Evolutionary conservation across 164 flowering plant genomes (phyloP).

Genomic region (Umbilicus rupestris): DNA sequence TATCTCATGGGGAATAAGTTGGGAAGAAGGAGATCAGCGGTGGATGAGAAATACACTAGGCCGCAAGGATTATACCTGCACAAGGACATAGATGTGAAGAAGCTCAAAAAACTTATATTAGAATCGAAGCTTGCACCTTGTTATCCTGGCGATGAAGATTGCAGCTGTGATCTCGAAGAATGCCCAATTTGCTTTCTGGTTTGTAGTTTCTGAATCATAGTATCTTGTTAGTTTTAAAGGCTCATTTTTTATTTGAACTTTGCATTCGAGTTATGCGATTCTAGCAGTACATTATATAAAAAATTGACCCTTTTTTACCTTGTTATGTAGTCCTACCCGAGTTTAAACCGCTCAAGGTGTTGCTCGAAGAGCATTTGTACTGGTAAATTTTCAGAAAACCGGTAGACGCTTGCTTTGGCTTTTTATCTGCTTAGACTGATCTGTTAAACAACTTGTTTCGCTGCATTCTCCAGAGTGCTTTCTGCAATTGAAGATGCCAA

Average conservation of each 20-base stretch:
- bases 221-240: neutral
- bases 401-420: neutral
- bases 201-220: constrained; percentile 15
- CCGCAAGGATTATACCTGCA: constrained; percentile 86
- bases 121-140: constrained; percentile 96
- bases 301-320: constrained; percentile 10
- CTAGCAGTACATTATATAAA: neutral
- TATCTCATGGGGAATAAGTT: constrained; percentile 80
- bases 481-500: constrained; percentile 93
- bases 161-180: constrained; percentile 61
- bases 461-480: constrained; percentile 59
- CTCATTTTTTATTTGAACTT: neutral
- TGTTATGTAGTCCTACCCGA: constrained; percentile 68
- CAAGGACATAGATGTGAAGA: constrained; percentile 86
- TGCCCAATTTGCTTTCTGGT: constrained; percentile 99
- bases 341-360: constrained; percentile 94
- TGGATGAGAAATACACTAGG: constrained; percentile 81
- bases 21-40: constrained; percentile 68
- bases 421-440: neutral
- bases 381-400: constrained; percentile 34
- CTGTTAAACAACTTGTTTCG: neutral
- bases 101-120: constrained; percentile 85
- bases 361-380: constrained; percentile 97
- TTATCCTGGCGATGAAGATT: constrained; percentile 83
- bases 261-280: no score